Percentiles rank a stretch among this genome's conserved stretches.
These are phyloP conservation scores for Fraxinus latifolia DNA, from an alignment of 305 asterid species.

Conservation along the genomic window DNA sequence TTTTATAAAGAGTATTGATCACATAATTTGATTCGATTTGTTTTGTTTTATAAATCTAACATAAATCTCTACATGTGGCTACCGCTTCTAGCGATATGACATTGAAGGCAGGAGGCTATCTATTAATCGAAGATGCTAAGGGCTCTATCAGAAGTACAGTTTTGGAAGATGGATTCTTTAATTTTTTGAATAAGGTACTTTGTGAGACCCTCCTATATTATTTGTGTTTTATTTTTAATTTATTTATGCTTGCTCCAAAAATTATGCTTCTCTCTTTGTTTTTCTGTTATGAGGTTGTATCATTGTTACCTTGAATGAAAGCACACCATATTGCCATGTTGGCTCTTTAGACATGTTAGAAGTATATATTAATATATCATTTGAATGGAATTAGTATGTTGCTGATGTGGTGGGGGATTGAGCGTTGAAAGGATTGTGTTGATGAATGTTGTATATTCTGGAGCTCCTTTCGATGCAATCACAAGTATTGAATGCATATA, in stretches of 20 bases:
- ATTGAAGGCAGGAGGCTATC: conserved; percentile 56
- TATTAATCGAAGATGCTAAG: conserved; percentile 63
- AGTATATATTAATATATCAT: neutral
- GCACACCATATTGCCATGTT: neutral
- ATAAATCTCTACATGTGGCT: conserved; percentile 16
- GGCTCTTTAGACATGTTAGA: neutral
- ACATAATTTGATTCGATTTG: neutral
- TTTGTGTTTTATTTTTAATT: neutral
- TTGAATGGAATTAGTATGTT: neutral
- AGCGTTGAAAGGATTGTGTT: neutral
- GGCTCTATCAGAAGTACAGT: conserved; percentile 44
- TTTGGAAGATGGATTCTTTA: conserved; percentile 69
- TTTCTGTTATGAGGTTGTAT: neutral
- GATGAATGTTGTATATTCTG: neutral
- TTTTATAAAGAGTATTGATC: conserved; percentile 10
- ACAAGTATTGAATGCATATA: neutral
- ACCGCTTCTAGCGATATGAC: conserved; percentile 37
- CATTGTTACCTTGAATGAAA: neutral
- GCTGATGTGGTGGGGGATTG: neutral
- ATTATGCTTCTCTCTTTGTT: neutral
- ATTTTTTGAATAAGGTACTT: conserved; percentile 72
- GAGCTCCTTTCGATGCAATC: neutral
- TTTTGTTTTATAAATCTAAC: neutral
- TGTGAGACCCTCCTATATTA: neutral
- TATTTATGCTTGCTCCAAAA: neutral